A percentile compares a stretch with the other conserved stretches of the same genome.
These are phyloP conservation scores for Neurospora sp. DNA, from an alignment of 495 filamentous ascomycete species.

Conservation along the genomic window DNA sequence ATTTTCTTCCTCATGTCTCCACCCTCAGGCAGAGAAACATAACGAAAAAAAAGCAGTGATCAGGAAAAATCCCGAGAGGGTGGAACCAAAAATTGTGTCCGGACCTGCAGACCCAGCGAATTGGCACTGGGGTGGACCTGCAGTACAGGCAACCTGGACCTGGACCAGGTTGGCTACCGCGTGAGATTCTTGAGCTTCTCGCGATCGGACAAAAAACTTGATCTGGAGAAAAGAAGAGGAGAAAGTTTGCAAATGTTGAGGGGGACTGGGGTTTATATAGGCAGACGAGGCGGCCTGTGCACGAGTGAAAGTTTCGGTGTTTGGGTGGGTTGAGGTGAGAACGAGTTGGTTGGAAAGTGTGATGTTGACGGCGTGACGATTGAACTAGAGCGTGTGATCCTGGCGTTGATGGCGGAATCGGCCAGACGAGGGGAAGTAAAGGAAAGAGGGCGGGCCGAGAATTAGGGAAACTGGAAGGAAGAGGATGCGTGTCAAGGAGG, in stretches of 20 bases:
- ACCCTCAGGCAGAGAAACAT: neutral
- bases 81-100: neutral
- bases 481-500: neutral
- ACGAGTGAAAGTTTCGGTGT: neutral
- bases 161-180: neutral
- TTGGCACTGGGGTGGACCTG: neutral
- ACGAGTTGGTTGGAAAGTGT: neutral
- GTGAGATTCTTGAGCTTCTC: neutral
- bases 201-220: neutral
- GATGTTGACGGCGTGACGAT: neutral
- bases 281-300: neutral
- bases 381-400: neutral
- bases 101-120: neutral
- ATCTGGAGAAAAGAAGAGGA: neutral
- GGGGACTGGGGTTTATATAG: neutral
- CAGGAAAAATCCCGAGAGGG: neutral
- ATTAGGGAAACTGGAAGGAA: neutral
- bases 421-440: neutral
- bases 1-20: neutral
- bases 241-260: neutral
- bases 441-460: neutral
- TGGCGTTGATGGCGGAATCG: neutral
- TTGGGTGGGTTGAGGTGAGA: neutral
- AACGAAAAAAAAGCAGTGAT: neutral
- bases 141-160: neutral